Evolutionary conservation across 129 eudicot genomes (phyloP).

Genomic region (Helichrysum umbraculigerum): DNA sequence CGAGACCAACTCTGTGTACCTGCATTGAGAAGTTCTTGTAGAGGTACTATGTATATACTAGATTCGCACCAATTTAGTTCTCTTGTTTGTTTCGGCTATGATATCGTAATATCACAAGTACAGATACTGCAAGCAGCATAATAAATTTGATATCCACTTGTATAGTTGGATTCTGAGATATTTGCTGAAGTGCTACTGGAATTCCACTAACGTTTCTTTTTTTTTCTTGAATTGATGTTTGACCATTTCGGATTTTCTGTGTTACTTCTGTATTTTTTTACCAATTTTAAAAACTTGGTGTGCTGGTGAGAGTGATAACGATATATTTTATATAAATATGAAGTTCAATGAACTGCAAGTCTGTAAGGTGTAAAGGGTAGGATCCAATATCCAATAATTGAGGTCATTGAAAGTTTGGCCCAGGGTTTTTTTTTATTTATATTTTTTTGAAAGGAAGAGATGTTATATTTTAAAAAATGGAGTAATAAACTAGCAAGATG

Average conservation of each 20-base stretch:
- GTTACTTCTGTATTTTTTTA: not conserved
- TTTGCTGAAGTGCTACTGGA: constrained; percentile 18
- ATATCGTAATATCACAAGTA: constrained; percentile 26
- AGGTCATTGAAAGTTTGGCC: too few species aligned
- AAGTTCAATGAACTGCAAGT: not conserved
- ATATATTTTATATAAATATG: not conserved
- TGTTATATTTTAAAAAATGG: too few species aligned
- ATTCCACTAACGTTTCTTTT: not conserved
- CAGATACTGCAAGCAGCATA: constrained; percentile 24
- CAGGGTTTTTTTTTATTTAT: too few species aligned
- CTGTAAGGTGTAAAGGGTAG: not conserved
- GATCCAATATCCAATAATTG: not conserved
- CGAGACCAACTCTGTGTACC: constrained; percentile 60
- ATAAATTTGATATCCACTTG: constrained; percentile 44
- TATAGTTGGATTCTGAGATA: constrained; percentile 48
- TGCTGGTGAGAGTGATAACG: not conserved
- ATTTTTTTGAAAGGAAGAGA: too few species aligned
- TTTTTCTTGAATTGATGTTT: constrained; percentile 19
- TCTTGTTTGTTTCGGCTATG: constrained; percentile 24
- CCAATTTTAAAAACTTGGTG: not conserved
- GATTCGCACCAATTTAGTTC: constrained; percentile 26
- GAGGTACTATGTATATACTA: constrained; percentile 35
- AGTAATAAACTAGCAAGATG: too few species aligned
- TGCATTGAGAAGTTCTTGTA: constrained; percentile 81
- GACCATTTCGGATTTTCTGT: not conserved